Evolutionary conservation across 148 eudicot species (phyloP), one percentile per base, ranked within the genome.

Genomic region (Vaccinium vitisidaea): DNA sequence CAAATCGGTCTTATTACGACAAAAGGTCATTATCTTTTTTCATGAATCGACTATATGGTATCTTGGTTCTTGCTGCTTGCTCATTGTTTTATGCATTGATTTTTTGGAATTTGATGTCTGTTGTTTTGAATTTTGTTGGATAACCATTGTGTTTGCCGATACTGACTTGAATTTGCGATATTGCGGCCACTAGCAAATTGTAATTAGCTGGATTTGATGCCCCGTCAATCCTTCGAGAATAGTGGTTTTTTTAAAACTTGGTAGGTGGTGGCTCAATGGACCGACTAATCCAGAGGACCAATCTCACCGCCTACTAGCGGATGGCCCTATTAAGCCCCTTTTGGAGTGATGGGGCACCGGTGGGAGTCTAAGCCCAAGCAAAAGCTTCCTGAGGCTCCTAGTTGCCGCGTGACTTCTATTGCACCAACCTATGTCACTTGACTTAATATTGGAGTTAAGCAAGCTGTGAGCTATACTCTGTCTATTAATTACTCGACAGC

Each of bases 1-100:
- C 87, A 61, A 97, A 94, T 88, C 86, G 82, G 69, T 88, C 95
- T 85, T 89, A 76, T 81, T 94, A 88, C 82, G 87, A 92, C 73
- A 32, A 82, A 71, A 90, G 92, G 99, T 94, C 67, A 87, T 59
- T 75, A 69, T 77, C 16, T 36, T 15, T 18, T 75, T 82, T 13
- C 25, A 18, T 65, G 6, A 9, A n/a, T 46, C 49, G 32, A 54
- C 12, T 30, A 8, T 18, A 8, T 54, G 11, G 67, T 25, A 25
- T 39, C 59, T 79, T 79, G 30, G 19, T 54, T 79, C 46, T 79
- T 79, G 23, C 48, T 54, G 43, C 36, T 55, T 30, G 6, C 19
- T 54, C 2, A 12, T 79, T 54, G 81, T 55, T 79, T 55, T 11
- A 79, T 55, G 49, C n/a, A 54, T 55, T 30, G 5, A 54, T 55